Evolutionary conservation across 2,329 filamentous ascomycete species (phyloP).

Genomic region (Sarocladiaceae sp.): DNA sequence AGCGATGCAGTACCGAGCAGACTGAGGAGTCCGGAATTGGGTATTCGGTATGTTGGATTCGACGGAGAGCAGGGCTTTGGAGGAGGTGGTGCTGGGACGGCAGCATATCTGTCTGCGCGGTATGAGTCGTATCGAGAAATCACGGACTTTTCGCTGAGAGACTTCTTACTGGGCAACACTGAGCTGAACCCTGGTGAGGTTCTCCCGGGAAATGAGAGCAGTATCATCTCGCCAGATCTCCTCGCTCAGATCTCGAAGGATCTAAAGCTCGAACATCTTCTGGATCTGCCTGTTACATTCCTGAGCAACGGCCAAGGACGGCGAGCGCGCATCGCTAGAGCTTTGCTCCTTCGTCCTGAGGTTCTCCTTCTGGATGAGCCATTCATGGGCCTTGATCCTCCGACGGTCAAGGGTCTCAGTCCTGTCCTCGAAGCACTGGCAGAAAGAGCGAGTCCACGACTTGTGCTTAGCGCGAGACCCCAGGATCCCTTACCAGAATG

Average conservation of each 20-base stretch:
- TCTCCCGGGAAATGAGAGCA: slow-evolving; percentile 38
- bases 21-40: slow-evolving; percentile 57
- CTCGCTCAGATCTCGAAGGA: slow-evolving; percentile 64
- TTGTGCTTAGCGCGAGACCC: slow-evolving; percentile 74
- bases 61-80: slow-evolving; percentile 63
- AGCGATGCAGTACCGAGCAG: slow-evolving; percentile 52
- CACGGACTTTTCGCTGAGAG: slow-evolving; percentile 78
- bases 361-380: slow-evolving; percentile 86
- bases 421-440: slow-evolving; percentile 66
- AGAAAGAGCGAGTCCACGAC: slow-evolving; percentile 59
- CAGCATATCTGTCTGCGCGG: slow-evolving; percentile 80
- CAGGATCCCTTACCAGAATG: slow-evolving; percentile 86
- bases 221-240: slow-evolving; percentile 41
- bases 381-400: slow-evolving; percentile 93
- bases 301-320: slow-evolving; percentile 92
- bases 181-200: slow-evolving; percentile 67
- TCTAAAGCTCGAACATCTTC: slow-evolving; percentile 62
- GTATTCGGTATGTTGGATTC: slow-evolving; percentile 89
- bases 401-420: slow-evolving; percentile 69
- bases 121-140: slow-evolving; percentile 86
- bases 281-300: slow-evolving; percentile 81
- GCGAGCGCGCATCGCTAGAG: slow-evolving; percentile 81
- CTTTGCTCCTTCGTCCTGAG: slow-evolving; percentile 73
- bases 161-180: slow-evolving; percentile 80
- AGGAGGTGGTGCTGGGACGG: slow-evolving; percentile 52